Conservation (phyloP, 345 rosid genomes). For the Syzygium aqueum region DNA sequence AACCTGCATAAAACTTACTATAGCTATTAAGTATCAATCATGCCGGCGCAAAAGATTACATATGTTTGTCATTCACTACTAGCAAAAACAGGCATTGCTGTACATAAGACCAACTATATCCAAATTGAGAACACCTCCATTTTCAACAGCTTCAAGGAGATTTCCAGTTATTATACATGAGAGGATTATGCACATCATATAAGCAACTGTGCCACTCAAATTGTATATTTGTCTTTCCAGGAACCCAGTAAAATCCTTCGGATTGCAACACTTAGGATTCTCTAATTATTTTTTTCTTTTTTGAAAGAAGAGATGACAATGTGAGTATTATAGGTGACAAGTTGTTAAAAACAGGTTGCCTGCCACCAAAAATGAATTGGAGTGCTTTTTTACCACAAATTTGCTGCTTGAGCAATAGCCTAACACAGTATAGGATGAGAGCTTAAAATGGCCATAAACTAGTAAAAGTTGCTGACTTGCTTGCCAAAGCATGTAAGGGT, state of each 20-base stretch:
- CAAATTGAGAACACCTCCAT: background rate
- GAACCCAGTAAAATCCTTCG: background rate
- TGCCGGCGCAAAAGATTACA: background rate
- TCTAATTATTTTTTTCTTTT: background rate
- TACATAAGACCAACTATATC: background rate
- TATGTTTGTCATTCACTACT: background rate
- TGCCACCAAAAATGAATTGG: background rate
- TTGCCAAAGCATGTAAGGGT: background rate
- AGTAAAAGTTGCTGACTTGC: background rate
- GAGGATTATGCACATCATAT: background rate
- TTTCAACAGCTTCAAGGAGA: background rate
- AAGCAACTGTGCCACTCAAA: background rate
- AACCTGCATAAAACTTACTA: slow-evolving; percentile 46
- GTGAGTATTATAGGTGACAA: background rate
- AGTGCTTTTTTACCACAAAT: background rate
- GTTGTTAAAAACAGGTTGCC: background rate
- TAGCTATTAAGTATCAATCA: background rate
- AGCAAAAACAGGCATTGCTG: background rate
- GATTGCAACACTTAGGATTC: background rate
- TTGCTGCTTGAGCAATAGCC: background rate
- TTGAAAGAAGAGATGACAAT: background rate
- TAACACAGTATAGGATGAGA: background rate
- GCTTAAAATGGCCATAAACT: background rate
- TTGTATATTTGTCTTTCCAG: background rate
- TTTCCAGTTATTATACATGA: background rate